A percentile compares a stretch with the other conserved stretches of the same genome.
Evolutionary conservation across 176 grass and related monocot species (phyloP).

Genomic region (Oryza australiensis): DNA sequence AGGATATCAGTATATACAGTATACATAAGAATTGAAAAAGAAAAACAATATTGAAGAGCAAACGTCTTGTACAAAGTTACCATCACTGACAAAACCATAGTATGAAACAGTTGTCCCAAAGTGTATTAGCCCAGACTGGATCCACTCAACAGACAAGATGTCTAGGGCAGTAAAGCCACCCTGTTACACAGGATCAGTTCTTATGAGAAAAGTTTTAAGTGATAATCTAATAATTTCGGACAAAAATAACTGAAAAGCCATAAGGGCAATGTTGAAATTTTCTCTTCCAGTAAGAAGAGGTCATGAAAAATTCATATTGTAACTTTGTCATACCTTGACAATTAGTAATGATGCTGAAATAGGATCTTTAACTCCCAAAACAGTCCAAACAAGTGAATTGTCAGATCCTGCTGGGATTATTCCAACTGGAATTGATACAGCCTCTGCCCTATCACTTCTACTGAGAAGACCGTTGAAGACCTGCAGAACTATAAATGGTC

Average conservation of each 20-base stretch:
- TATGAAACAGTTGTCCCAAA: conserved; percentile 97
- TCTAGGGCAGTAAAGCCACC: conserved; percentile 80
- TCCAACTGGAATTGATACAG: conserved; percentile 92
- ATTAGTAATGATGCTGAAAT: conserved; percentile 91
- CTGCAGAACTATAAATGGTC: conserved; percentile 47
- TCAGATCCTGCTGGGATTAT: conserved; percentile 99
- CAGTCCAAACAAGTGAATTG: conserved; percentile 97
- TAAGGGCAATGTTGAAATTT: conserved; percentile 2
- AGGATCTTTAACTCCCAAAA: conserved; percentile 95
- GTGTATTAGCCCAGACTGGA: conserved; percentile 77
- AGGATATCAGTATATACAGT: background rate
- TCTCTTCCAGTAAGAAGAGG: conserved; percentile 3
- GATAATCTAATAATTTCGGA: conserved; percentile 1
- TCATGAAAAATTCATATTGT: background rate
- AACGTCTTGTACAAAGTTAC: conserved; percentile 46
- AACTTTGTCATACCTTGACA: conserved; percentile 65
- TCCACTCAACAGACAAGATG: conserved; percentile 84
- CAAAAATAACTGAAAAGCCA: background rate
- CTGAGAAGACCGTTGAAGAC: conserved; percentile 94
- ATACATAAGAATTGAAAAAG: background rate
- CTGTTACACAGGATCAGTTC: conserved; percentile 47
- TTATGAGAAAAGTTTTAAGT: conserved; percentile 27
- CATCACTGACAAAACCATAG: conserved; percentile 97
- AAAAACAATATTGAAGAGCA: conserved; percentile 15
- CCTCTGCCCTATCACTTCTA: conserved; percentile 85